Percentiles rank a stretch among this genome's conserved stretches.
Evolutionary conservation across 805 yeast genomes (phyloP).

Genomic region (Starmera dryadoides): DNA sequence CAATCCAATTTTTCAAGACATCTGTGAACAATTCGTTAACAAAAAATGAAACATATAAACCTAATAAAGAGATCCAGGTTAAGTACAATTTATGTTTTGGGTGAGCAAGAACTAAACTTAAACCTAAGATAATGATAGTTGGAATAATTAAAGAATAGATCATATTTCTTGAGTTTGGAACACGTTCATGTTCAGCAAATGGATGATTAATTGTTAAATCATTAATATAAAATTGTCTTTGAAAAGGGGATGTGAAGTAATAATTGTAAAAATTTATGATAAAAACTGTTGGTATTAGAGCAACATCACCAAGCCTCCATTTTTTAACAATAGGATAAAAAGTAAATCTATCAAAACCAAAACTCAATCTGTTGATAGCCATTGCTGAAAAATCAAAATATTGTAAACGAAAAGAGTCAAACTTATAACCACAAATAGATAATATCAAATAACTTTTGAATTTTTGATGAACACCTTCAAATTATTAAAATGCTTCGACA

Average conservation of each 20-base stretch:
- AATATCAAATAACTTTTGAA: no score
- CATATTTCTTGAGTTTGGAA: slow-evolving; percentile 47
- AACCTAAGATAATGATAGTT: slow-evolving; percentile 25
- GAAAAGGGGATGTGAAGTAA: slow-evolving; percentile 47
- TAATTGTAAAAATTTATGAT: slow-evolving; percentile 26
- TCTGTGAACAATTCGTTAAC: slow-evolving; percentile 63
- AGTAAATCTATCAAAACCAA: slow-evolving; percentile 18
- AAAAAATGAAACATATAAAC: slow-evolving; percentile 53
- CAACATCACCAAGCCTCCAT: slow-evolving; percentile 32
- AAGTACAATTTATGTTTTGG: slow-evolving; percentile 52
- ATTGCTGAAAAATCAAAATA: slow-evolving; percentile 5
- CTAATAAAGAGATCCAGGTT: slow-evolving; percentile 58
- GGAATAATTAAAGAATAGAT: slow-evolving; percentile 51
- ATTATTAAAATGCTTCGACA: no score
- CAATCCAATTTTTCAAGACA: slow-evolving; percentile 73
- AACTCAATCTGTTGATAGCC: slow-evolving; percentile 20
- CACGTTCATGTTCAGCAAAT: slow-evolving; percentile 66
- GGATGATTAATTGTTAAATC: slow-evolving; percentile 82
- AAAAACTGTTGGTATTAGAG: slow-evolving; percentile 23
- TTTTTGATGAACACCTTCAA: no score
- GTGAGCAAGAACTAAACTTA: slow-evolving; percentile 26
- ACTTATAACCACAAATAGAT: no score
- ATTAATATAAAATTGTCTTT: slow-evolving; percentile 69
- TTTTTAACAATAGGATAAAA: slow-evolving; percentile 19
- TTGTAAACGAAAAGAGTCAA: no score